Evolutionary conservation across 2,329 filamentous ascomycete species (phyloP).

Genomic region (Knufia fluminis): DNA sequence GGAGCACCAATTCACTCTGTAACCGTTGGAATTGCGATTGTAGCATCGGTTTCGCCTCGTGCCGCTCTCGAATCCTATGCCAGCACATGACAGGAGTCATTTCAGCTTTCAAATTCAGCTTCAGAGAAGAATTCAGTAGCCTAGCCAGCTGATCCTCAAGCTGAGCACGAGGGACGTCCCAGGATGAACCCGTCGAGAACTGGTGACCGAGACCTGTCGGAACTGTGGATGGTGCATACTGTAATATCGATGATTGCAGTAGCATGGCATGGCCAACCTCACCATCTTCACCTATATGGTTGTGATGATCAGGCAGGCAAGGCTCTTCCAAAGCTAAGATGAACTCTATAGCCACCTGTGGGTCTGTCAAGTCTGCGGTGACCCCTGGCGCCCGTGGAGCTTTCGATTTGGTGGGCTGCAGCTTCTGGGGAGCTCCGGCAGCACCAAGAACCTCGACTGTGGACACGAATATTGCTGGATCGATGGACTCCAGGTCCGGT

Average conservation of each 20-base stretch:
- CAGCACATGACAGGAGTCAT: conserved; percentile 35
- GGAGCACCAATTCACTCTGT: conserved; percentile 24
- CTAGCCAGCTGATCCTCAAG: conserved; percentile 22
- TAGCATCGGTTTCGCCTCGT: conserved; percentile 27
- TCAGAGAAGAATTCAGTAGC: conserved; percentile 22
- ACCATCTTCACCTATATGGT: conserved; percentile 13
- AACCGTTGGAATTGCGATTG: conserved; percentile 24
- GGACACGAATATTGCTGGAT: neutral
- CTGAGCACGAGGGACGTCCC: conserved; percentile 21
- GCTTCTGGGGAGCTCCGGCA: neutral
- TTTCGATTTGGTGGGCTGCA: neutral
- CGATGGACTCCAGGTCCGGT: neutral
- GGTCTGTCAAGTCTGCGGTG: conserved; percentile 24
- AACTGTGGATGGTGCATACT: conserved; percentile 16
- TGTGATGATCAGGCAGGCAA: conserved; percentile 22
- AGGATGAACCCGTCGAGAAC: conserved; percentile 16
- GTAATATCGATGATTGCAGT: conserved; percentile 24
- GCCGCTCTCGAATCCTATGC: conserved; percentile 28
- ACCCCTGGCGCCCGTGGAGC: neutral
- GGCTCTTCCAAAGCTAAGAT: conserved; percentile 26
- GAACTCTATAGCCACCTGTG: conserved; percentile 27
- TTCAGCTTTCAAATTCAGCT: conserved; percentile 26
- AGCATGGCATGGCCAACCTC: conserved; percentile 25
- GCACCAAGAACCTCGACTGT: neutral
- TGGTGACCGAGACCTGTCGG: conserved; percentile 9